These are phyloP conservation scores for Backusella macrospora DNA, from an alignment of 192 early-diverging fungal genomes.

Conservation along the genomic window DNA sequence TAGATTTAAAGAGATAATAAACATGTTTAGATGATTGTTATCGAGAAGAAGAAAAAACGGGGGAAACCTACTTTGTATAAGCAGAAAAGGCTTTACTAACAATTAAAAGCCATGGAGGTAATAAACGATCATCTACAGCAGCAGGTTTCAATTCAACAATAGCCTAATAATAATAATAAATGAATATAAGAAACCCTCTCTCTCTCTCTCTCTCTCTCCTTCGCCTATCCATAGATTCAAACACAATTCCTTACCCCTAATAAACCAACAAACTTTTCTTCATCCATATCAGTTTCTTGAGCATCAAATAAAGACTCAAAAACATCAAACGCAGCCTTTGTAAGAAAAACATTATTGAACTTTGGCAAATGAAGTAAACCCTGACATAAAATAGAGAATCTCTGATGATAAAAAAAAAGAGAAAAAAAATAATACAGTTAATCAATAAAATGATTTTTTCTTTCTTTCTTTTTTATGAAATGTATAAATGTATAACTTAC, in stretches of 20 bases:
- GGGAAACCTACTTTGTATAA: slow-evolving; percentile 57
- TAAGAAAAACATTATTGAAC: slow-evolving; percentile 77
- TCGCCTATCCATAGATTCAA: neutral
- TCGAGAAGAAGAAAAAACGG: too few species aligned
- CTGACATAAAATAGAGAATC: slow-evolving; percentile 67
- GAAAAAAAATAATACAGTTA: neutral
- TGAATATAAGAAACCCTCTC: neutral
- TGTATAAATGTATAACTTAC: slow-evolving; percentile 33
- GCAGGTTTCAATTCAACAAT: slow-evolving; percentile 84
- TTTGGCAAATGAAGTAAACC: slow-evolving; percentile 78
- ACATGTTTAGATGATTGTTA: neutral
- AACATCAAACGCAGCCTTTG: slow-evolving; percentile 77
- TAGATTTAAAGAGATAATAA: neutral
- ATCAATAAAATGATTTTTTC: slow-evolving; percentile 18
- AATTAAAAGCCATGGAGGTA: slow-evolving; percentile 85
- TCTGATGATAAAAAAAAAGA: slow-evolving; percentile 34
- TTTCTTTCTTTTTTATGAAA: slow-evolving; percentile 32
- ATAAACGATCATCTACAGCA: slow-evolving; percentile 76
- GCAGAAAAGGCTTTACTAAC: slow-evolving; percentile 72
- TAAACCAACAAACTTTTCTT: slow-evolving; percentile 37
- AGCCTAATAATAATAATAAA: slow-evolving; percentile 35
- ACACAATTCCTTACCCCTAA: slow-evolving; percentile 31
- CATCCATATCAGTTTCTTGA: slow-evolving; percentile 43
- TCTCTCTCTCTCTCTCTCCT: too few species aligned
- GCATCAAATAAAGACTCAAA: slow-evolving; percentile 64